Percentiles rank a stretch among this genome's conserved stretches.
These are phyloP conservation scores for Chrysanthemum makinoi DNA, from an alignment of 129 eudicot species.

Conservation along the genomic window DNA sequence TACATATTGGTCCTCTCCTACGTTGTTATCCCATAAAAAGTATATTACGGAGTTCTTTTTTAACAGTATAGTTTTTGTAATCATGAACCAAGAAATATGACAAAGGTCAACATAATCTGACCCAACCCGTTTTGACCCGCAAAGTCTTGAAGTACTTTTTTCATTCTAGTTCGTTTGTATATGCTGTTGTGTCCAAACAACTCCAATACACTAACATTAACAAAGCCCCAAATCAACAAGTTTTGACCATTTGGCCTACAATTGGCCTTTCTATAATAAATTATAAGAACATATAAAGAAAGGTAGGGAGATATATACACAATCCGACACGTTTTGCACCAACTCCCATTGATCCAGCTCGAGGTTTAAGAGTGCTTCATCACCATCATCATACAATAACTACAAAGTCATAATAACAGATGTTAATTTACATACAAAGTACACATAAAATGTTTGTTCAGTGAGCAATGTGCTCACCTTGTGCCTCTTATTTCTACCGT, in stretches of 20 bases:
- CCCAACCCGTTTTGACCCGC: neutral
- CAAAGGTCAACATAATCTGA: slow-evolving; percentile 4
- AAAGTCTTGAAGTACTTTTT: neutral
- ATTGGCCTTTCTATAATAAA: neutral
- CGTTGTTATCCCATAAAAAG: neutral
- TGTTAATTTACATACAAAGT: neutral
- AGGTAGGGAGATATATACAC: neutral
- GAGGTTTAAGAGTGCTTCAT: neutral
- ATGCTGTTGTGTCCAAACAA: neutral
- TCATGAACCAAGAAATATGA: neutral
- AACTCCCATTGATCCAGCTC: neutral
- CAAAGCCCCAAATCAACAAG: neutral
- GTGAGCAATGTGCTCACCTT: slow-evolving; percentile 9
- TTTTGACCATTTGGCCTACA: neutral
- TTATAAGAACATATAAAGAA: neutral
- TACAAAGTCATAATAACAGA: neutral
- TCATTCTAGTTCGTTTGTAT: neutral
- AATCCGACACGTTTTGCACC: neutral
- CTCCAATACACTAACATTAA: neutral
- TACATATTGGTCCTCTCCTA: too few species aligned
- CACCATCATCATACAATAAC: slow-evolving; percentile 1
- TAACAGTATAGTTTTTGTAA: neutral
- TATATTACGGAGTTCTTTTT: neutral
- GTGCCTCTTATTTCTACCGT: slow-evolving; percentile 17
- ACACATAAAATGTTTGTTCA: neutral